Percentiles rank a stretch among this genome's conserved stretches.
phyloP scores from a whole-genome alignment of 495 filamentous ascomycete species.

The Parachaetomium inaequale region DNA sequence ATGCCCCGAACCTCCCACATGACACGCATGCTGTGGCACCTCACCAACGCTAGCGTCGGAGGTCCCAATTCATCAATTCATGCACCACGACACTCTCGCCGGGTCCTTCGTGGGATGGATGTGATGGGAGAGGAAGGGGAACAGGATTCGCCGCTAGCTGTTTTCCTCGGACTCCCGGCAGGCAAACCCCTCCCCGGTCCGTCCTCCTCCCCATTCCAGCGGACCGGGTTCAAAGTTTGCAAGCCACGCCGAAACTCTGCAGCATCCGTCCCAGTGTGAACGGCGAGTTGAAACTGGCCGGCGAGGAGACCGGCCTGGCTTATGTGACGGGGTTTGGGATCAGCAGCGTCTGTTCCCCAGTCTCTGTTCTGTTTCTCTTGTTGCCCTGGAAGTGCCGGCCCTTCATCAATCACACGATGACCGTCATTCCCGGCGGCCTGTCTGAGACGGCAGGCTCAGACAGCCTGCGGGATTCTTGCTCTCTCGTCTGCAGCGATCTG shows the following conservation, averaged over 20 bases:
- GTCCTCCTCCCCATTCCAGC: background rate
- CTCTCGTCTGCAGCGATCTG: slow-evolving; percentile 5
- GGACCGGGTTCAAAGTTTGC: background rate
- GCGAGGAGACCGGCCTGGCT: background rate
- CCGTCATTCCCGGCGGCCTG: background rate
- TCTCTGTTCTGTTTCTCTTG: background rate
- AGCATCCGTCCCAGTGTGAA: background rate
- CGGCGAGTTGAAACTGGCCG: background rate
- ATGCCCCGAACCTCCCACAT: slow-evolving; percentile 4
- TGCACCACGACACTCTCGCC: background rate
- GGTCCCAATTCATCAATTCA: slow-evolving; percentile 1
- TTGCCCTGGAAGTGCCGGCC: background rate
- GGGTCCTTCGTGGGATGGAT: slow-evolving; percentile 3
- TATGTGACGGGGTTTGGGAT: background rate
- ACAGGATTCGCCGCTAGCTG: too few relatives aligned
- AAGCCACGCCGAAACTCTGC: background rate
- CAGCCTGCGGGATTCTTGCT: background rate
- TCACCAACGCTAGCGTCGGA: background rate
- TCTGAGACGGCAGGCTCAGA: background rate
- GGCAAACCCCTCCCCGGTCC: background rate
- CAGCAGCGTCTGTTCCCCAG: background rate
- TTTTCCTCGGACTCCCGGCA: background rate
- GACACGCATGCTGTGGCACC: slow-evolving; percentile 2
- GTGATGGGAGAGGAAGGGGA: too few relatives aligned
- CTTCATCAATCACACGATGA: slow-evolving; percentile 1